Conservation (phyloP, 2,329 filamentous ascomycete genomes). For the Colletotrichum coccodes region DNA sequence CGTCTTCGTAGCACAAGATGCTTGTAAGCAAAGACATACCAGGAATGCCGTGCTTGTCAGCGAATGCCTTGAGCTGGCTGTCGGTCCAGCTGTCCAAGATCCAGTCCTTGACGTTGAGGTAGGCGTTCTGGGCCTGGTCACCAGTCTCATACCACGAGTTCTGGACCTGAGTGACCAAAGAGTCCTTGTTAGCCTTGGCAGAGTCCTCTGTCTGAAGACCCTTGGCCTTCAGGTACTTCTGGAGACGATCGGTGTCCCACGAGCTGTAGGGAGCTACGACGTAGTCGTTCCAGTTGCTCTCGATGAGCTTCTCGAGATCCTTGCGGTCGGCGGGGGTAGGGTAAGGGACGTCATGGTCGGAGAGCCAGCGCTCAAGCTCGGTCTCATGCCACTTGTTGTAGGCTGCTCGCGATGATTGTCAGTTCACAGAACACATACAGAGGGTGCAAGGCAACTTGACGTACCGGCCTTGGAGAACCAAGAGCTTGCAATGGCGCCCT, state of each 20-base stretch:
- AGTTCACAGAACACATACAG: constrained; percentile 7
- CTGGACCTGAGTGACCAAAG: constrained; percentile 76
- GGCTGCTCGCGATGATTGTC: constrained; percentile 58
- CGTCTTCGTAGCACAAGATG: background rate
- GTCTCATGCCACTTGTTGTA: constrained; percentile 99
- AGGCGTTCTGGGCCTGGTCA: constrained; percentile 78
- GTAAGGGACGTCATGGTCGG: constrained; percentile 90
- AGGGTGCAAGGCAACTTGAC: constrained; percentile 40
- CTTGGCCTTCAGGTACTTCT: constrained; percentile 74
- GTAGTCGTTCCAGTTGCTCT: constrained; percentile 87
- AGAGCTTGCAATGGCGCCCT: constrained; percentile 76
- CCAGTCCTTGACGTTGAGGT: constrained; percentile 83
- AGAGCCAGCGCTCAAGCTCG: constrained; percentile 96
- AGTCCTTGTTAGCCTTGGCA: constrained; percentile 75
- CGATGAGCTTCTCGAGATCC: constrained; percentile 91
- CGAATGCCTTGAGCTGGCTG: constrained; percentile 91
- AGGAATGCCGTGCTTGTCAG: constrained; percentile 87
- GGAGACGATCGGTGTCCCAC: constrained; percentile 79
- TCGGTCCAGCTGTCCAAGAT: constrained; percentile 96
- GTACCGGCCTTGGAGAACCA: constrained; percentile 90
- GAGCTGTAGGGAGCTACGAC: constrained; percentile 79
- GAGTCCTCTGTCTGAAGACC: constrained; percentile 76
- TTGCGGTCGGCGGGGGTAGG: constrained; percentile 92
- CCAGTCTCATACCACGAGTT: constrained; percentile 81
- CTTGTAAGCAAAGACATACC: constrained; percentile 49